Conservation (phyloP, 1,139 yeast genomes). For the Suhomyces ambrosiae region DNA sequence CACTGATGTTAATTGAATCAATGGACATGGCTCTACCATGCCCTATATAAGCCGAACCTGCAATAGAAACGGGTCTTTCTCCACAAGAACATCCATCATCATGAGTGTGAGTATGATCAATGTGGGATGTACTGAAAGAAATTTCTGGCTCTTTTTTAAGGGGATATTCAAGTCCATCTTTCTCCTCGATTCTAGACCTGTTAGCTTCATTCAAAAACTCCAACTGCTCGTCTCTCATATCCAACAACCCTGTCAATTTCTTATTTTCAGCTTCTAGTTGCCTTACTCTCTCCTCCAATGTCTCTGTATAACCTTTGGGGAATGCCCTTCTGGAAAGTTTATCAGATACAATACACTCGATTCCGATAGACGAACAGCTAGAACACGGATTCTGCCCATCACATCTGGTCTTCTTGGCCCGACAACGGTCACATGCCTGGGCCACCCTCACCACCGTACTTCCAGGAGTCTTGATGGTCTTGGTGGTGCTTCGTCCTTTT, state of each 20-base stretch:
- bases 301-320: conserved; percentile 40
- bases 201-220: conserved; percentile 22
- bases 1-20: conserved; percentile 48
- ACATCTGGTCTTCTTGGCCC: conserved; percentile 77
- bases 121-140: no score
- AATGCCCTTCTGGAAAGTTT: conserved; percentile 41
- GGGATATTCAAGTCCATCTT: no score
- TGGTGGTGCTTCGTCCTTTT: conserved; percentile 28
- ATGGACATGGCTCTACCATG: conserved; percentile 27
- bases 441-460: conserved; percentile 61
- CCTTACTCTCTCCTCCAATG: conserved; percentile 47
- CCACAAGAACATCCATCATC: conserved; percentile 57
- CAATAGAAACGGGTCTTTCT: conserved; percentile 64
- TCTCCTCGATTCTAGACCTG: not conserved
- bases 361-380: conserved; percentile 45
- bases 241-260: conserved; percentile 49
- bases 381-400: conserved; percentile 64
- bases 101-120: conserved; percentile 31
- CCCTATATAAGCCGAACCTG: conserved; percentile 20
- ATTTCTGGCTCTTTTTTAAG: no score
- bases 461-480: conserved; percentile 67
- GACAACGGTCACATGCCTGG: conserved; percentile 85
- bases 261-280: conserved; percentile 49
- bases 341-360: conserved; percentile 49
- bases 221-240: conserved; percentile 63